phyloP scores from a whole-genome alignment of 1,139 yeast genomes.

The Fermentozyma sake region DNA sequence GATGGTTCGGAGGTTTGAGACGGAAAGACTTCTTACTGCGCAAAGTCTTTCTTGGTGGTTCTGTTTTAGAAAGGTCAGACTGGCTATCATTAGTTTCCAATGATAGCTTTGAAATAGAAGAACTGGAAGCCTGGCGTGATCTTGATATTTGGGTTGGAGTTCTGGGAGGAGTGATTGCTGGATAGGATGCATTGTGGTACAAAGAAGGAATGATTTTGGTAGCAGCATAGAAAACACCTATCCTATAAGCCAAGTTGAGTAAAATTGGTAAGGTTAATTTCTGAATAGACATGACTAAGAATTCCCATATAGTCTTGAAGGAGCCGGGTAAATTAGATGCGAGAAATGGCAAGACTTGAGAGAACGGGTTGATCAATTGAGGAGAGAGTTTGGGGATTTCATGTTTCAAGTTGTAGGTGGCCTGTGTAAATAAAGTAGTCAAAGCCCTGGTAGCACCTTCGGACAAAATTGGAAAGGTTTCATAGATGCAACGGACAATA shows the following conservation, averaged over 20 bases:
- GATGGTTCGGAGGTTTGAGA: conserved; percentile 17
- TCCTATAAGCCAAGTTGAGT: conserved; percentile 76
- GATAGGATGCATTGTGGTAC: conserved; percentile 36
- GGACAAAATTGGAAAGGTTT: conserved; percentile 80
- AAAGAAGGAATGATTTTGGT: conserved; percentile 88
- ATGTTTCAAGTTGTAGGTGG: conserved; percentile 32
- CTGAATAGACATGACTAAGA: conserved; percentile 61
- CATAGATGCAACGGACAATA: conserved; percentile 87
- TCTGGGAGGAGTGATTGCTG: conserved; percentile 29
- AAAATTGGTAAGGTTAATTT: conserved; percentile 80
- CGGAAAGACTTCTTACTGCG: conserved; percentile 9
- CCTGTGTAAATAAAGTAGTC: conserved; percentile 33
- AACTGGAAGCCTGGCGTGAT: conserved; percentile 17
- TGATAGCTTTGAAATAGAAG: too few species aligned
- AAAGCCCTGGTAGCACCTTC: conserved; percentile 43
- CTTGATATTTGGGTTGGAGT: conserved; percentile 16
- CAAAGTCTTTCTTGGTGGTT: conserved; percentile 1
- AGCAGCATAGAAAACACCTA: conserved; percentile 87
- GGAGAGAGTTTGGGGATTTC: conserved; percentile 41
- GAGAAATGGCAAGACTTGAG: conserved; percentile 41
- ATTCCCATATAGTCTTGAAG: conserved; percentile 64
- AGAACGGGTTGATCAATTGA: conserved; percentile 34
- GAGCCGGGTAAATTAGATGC: conserved; percentile 56
- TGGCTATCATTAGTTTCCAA: conserved; percentile 1
- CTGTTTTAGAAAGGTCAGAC: background rate